These are phyloP conservation scores for Candida tallmaniae DNA, from an alignment of 805 yeast genomes.

Conservation along the genomic window DNA sequence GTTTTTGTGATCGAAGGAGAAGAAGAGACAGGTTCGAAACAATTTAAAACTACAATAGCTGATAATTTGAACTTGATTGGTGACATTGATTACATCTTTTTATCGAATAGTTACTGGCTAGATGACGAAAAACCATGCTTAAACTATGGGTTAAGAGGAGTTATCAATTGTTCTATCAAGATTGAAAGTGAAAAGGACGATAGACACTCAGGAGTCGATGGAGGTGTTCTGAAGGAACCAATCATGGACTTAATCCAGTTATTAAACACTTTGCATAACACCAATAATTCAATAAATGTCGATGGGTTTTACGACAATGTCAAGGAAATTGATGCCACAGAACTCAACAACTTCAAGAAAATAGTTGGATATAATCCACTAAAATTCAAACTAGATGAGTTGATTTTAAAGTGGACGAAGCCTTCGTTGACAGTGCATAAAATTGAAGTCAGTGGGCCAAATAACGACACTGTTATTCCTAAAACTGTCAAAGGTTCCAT, in stretches of 20 bases:
- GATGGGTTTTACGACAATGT: conserved; percentile 43
- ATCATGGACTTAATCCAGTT: conserved; percentile 77
- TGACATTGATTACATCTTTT: conserved; percentile 78
- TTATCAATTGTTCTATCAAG: conserved; percentile 71
- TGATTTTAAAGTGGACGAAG: conserved; percentile 79
- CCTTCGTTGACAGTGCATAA: conserved; percentile 89
- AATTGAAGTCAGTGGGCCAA: conserved; percentile 84
- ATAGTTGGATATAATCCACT: conserved; percentile 36
- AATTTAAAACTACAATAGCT: conserved; percentile 67
- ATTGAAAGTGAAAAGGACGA: conserved; percentile 76
- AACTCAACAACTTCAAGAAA: conserved; percentile 56
- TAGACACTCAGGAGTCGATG: conserved; percentile 94
- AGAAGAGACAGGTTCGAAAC: conserved; percentile 90
- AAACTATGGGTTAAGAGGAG: conserved; percentile 93
- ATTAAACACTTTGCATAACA: conserved; percentile 52
- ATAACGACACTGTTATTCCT: conserved; percentile 86
- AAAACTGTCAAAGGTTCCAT: conserved; percentile 69
- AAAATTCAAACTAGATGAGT: conserved; percentile 39
- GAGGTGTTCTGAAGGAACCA: conserved; percentile 88
- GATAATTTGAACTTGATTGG: conserved; percentile 47
- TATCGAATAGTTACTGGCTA: conserved; percentile 92
- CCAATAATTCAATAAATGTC: conserved; percentile 19
- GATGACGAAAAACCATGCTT: conserved; percentile 86
- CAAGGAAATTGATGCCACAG: conserved; percentile 51
- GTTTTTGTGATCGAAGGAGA: conserved; percentile 89